Conservation (phyloP, 176 grass and related monocot genomes). For the sorghum (Sorghum bicolor) region DNA sequence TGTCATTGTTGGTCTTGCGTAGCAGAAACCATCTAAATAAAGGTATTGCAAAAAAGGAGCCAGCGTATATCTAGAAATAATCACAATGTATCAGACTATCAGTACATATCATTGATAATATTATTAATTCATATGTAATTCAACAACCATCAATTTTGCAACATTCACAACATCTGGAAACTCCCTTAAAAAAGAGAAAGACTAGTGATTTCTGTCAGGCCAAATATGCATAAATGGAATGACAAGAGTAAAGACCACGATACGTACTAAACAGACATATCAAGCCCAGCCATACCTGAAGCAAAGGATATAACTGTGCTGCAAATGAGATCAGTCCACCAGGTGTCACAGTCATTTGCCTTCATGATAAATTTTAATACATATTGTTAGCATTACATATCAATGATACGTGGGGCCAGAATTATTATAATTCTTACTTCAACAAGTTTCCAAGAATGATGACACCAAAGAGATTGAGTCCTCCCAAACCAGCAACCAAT, state of each 20-base stretch:
- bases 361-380: conserved; percentile 44
- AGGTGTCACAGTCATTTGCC: conserved; percentile 75
- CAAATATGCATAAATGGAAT: background rate
- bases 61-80: conserved; percentile 77
- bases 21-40: conserved; percentile 81
- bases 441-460: conserved; percentile 83
- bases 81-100: background rate
- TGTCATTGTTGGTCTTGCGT: conserved; percentile 62
- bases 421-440: conserved; percentile 57
- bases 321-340: conserved; percentile 78
- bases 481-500: conserved; percentile 93
- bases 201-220: conserved; percentile 16
- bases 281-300: conserved; percentile 57
- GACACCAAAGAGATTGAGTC: conserved; percentile 94
- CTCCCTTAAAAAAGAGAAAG: background rate
- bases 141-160: conserved; percentile 12
- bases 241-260: background rate
- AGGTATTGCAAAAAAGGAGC: conserved; percentile 88
- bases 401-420: conserved; percentile 18
- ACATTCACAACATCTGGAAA: conserved; percentile 16
- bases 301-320: conserved; percentile 75
- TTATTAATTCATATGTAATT: conserved; percentile 4
- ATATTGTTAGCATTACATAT: conserved; percentile 25
- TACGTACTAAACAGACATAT: conserved; percentile 17
- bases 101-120: conserved; percentile 26